Evolutionary conservation across 1,139 yeast species (phyloP).

Genomic region (Eremothecium cymbalariae): DNA sequence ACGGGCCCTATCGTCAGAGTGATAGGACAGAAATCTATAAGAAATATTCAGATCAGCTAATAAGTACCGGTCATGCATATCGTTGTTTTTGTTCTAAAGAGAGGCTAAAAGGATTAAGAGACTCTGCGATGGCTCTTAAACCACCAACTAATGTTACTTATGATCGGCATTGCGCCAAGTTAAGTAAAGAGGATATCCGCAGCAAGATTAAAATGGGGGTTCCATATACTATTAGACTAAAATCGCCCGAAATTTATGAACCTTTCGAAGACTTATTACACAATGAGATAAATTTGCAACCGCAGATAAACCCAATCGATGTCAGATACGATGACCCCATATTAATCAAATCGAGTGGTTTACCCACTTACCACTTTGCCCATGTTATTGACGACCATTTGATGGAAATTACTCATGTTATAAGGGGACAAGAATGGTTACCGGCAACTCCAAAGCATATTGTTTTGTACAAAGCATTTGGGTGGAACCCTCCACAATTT

Average conservation of each 20-base stretch:
- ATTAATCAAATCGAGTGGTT: constrained; percentile 78
- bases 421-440: constrained; percentile 97
- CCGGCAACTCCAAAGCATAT: constrained; percentile 93
- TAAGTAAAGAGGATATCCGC: constrained; percentile 38
- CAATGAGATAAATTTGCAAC: constrained; percentile 68
- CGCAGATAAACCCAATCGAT: constrained; percentile 64
- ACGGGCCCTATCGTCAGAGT: constrained; percentile 78
- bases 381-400: constrained; percentile 90
- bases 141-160: constrained; percentile 93
- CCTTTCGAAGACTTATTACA: constrained; percentile 64
- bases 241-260: constrained; percentile 65
- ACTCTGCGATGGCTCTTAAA: constrained; percentile 60
- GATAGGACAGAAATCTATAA: constrained; percentile 62
- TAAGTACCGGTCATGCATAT: constrained; percentile 68
- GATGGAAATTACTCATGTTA: constrained; percentile 88
- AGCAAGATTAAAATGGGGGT: constrained; percentile 28
- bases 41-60: constrained; percentile 46
- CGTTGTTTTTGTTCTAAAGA: constrained; percentile 80
- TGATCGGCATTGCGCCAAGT: constrained; percentile 65
- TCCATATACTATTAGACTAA: constrained; percentile 49
- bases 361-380: constrained; percentile 96
- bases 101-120: constrained; percentile 58
- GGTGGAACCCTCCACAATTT: constrained; percentile 75
- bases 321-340: constrained; percentile 84
- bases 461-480: constrained; percentile 77